phyloP scores from a whole-genome alignment of 345 rosid species.

The Sisymbrium irio region DNA sequence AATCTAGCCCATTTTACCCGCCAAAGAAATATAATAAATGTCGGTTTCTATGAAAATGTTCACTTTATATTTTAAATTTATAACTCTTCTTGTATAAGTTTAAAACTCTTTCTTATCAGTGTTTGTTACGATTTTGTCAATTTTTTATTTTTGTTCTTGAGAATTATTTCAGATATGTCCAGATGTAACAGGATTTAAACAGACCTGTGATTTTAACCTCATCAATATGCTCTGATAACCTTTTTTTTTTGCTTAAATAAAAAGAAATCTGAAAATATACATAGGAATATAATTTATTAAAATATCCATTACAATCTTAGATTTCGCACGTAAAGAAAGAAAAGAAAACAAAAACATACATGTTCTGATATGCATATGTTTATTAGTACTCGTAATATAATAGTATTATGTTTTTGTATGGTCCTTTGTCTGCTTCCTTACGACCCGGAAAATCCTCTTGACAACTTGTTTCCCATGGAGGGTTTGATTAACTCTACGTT shows the following conservation, averaged over 20 bases:
- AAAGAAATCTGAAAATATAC: neutral
- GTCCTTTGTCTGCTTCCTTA: conserved; percentile 23
- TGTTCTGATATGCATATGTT: neutral
- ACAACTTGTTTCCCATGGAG: conserved; percentile 32
- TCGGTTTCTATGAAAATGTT: conserved; percentile 9
- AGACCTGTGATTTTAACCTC: neutral
- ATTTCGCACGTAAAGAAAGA: neutral
- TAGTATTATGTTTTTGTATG: neutral
- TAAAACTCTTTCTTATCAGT: neutral
- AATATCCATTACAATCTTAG: neutral
- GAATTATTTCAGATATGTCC: neutral
- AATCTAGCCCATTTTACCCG: too few relatives aligned
- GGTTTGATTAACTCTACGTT: conserved; percentile 32
- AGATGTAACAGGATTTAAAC: neutral
- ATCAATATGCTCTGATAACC: too few relatives aligned
- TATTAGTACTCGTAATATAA: too few relatives aligned
- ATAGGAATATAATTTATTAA: neutral
- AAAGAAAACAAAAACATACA: neutral
- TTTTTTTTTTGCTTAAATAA: too few relatives aligned
- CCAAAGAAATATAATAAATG: neutral
- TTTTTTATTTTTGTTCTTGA: neutral
- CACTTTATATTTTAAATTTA: conserved; percentile 17
- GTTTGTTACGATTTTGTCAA: neutral
- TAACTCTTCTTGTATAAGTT: too few relatives aligned
- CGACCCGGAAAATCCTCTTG: conserved; percentile 27